These are phyloP conservation scores for Primulina tabacum DNA, from an alignment of 257 asterid species.

Conservation along the genomic window DNA sequence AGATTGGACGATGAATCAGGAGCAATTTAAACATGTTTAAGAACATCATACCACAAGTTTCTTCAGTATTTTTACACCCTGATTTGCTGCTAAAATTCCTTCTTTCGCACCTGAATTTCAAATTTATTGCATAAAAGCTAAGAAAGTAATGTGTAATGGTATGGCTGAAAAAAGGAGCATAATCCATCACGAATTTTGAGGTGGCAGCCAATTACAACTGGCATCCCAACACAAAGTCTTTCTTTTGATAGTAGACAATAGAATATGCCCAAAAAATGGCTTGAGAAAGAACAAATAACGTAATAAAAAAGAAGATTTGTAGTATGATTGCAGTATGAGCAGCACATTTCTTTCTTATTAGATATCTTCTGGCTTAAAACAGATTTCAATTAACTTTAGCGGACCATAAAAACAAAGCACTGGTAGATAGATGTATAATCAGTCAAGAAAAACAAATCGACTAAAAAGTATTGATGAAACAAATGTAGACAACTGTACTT, in stretches of 20 bases:
- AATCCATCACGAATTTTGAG: background rate
- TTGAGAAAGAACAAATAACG: background rate
- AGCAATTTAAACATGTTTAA: background rate
- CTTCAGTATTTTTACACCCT: too few species aligned
- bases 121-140: too few species aligned
- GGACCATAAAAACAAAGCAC: background rate
- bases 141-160: background rate
- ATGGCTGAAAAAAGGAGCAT: background rate
- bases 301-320: background rate
- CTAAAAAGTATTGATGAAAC: too few species aligned
- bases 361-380: background rate
- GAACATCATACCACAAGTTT: background rate
- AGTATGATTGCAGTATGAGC: background rate
- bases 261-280: background rate
- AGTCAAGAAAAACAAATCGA: background rate
- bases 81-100: background rate
- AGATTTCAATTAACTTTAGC: background rate
- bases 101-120: too few species aligned
- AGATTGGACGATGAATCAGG: background rate
- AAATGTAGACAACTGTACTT: background rate
- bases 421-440: background rate
- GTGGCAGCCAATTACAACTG: background rate
- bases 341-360: background rate
- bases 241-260: background rate
- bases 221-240: background rate